Base-by-base conservation (phyloP, 169 alveolate genomes). In the Plasmodium yoelii region DNA sequence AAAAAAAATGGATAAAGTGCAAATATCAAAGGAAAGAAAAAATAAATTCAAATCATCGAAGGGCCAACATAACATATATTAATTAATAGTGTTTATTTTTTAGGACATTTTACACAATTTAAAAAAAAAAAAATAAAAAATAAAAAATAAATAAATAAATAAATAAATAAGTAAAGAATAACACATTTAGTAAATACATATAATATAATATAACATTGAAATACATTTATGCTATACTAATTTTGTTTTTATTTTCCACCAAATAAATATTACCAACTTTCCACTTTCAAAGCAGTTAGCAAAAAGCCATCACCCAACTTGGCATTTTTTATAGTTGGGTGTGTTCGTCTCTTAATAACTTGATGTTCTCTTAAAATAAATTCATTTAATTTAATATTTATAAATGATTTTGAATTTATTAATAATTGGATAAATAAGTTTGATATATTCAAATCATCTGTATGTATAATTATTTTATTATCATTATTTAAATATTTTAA, bases 11-110 rank as follows among this genome's bases (percentile, higher is more conserved):
- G 90, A 80, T 53, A 80, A 80, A 34, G 72, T 67, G 19, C 42
- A 65, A 68, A 65, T 80, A 51, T 80, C 90, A 18, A 80, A 61
- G 59, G 90, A 64, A 39, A 39, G 90, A 60, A 80, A 80, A 80
- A 80, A 67, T 55, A 80, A 80, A 67, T 80, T 67, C 49, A 80
- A 80, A 53, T 80, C 90, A 12, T 80, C 90, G 55, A 80, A 80
- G 55, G 90, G 90, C 9, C 90, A 80, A 49, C 90, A 80, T 61
- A 80, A 80, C 82, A 64, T 80, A 9, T 80, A 51, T 55, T 80
- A 80, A 51, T 55, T 80, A 80, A 18, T 28, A 77, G 1, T 15
- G 22, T 8, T 7, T 8, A 8, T 18, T 60, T 18, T 60, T 10
- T 60, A 60, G n/a, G 15, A 6, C 6, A 10, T 10, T 22, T 18